A percentile compares a stretch with the other conserved stretches of the same genome.
phyloP scores from a whole-genome alignment of 2,329 filamentous ascomycete genomes.

The Nigrospora sphaerica region DNA sequence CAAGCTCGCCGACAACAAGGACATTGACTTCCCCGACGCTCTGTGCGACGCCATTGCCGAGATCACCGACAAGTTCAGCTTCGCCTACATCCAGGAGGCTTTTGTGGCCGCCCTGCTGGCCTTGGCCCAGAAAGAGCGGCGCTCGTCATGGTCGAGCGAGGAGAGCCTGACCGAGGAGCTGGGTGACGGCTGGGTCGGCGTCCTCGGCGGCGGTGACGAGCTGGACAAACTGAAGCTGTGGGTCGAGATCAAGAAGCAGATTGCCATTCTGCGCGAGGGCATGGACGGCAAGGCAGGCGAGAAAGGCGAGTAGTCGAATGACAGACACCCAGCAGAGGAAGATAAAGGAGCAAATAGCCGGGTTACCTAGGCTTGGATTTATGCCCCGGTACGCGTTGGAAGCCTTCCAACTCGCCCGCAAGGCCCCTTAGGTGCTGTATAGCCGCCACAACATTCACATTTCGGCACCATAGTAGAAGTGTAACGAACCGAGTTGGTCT shows the following conservation, averaged over 20 bases:
- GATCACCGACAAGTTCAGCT: conserved; percentile 59
- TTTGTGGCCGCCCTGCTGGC: conserved; percentile 57
- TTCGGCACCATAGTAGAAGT: no score
- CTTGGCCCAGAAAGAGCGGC: conserved; percentile 34
- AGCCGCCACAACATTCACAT: no score
- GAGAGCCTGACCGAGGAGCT: conserved; percentile 20
- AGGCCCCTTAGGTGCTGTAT: no score
- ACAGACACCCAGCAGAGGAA: no score
- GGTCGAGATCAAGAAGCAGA: conserved; percentile 57
- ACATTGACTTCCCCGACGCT: conserved; percentile 52
- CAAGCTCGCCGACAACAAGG: conserved; percentile 47
- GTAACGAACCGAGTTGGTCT: no score
- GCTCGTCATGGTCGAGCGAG: conserved; percentile 10
- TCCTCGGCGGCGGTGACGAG: conserved; percentile 24
- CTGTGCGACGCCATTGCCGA: conserved; percentile 52
- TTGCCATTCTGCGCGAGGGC: conserved; percentile 52
- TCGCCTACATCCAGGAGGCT: conserved; percentile 64
- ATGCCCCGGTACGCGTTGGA: no score
- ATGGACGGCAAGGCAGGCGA: conserved; percentile 32
- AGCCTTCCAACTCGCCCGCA: no score
- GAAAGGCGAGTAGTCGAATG: no score
- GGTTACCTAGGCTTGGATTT: no score
- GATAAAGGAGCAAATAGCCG: no score
- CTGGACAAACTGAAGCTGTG: conserved; percentile 48
- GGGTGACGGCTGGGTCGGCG: conserved; percentile 30